Conservation (phyloP, 1,139 yeast species). For the Spencermartinsiella ligniputridi region DNA sequence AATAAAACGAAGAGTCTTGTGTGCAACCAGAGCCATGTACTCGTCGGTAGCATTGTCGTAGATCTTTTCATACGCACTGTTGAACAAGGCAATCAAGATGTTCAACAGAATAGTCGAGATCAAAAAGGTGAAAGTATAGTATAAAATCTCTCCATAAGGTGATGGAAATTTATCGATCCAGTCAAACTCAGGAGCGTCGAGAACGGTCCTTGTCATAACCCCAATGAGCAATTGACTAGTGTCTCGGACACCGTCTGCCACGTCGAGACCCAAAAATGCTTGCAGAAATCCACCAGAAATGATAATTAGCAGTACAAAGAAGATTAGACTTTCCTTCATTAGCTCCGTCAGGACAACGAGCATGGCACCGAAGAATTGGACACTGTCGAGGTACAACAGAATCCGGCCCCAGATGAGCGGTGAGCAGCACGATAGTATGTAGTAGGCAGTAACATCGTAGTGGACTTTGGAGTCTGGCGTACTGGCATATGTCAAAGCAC, state of each 20-base stretch:
- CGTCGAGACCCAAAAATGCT: slow-evolving; percentile 82
- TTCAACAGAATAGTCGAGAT: slow-evolving; percentile 57
- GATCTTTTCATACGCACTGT: slow-evolving; percentile 78
- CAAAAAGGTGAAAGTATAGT: slow-evolving; percentile 71
- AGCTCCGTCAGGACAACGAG: slow-evolving; percentile 77
- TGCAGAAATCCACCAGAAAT: slow-evolving; percentile 78
- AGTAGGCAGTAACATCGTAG: slow-evolving; percentile 63
- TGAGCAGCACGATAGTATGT: slow-evolving; percentile 73
- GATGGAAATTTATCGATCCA: slow-evolving; percentile 71
- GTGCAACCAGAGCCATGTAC: slow-evolving; percentile 79
- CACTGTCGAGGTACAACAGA: slow-evolving; percentile 70
- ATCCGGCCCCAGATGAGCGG: slow-evolving; percentile 86
- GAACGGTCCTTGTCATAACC: slow-evolving; percentile 63
- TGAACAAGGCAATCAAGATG: slow-evolving; percentile 76
- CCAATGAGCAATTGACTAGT: slow-evolving; percentile 62
- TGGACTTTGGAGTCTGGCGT: slow-evolving; percentile 35
- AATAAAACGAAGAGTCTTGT: slow-evolving; percentile 74
- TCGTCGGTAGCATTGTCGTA: slow-evolving; percentile 81
- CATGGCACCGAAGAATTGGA: slow-evolving; percentile 83
- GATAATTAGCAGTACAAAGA: slow-evolving; percentile 67
- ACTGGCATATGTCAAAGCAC: slow-evolving; percentile 39
- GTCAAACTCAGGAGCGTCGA: slow-evolving; percentile 69
- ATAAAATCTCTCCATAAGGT: slow-evolving; percentile 75
- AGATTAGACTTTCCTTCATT: slow-evolving; percentile 80
- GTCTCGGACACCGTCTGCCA: slow-evolving; percentile 79